These are phyloP conservation scores for Strobilomyces confusus DNA, from an alignment of 768 basidiomycete species.

Conservation along the genomic window DNA sequence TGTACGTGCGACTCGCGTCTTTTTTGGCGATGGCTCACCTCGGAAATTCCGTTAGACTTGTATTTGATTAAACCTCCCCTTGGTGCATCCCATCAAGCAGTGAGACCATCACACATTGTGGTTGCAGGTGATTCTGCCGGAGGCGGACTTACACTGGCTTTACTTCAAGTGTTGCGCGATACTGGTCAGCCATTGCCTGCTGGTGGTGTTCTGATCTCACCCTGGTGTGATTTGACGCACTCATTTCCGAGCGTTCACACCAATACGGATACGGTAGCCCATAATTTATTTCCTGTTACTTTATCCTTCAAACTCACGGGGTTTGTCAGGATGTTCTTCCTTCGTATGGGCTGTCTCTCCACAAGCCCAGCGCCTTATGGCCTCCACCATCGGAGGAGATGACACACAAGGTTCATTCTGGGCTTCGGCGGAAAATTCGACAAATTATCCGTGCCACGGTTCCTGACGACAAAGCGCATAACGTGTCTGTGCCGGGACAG, in stretches of 20 bases:
- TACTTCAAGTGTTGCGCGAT: slow-evolving; percentile 88
- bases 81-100: slow-evolving; percentile 69
- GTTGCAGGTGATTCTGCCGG: slow-evolving; percentile 93
- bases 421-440: slow-evolving; percentile 58
- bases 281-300: not conserved
- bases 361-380: slow-evolving; percentile 77
- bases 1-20: slow-evolving; percentile 44
- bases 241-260: slow-evolving; percentile 85
- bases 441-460: slow-evolving; percentile 44
- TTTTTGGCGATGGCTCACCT: not conserved
- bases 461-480: slow-evolving; percentile 6
- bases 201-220: slow-evolving; percentile 85
- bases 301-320: not conserved
- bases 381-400: slow-evolving; percentile 70
- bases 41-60: slow-evolving; percentile 50
- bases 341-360: slow-evolving; percentile 66
- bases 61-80: slow-evolving; percentile 88
- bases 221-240: slow-evolving; percentile 93
- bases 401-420: slow-evolving; percentile 51
- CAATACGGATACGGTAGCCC: slow-evolving; percentile 76
- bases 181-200: slow-evolving; percentile 76
- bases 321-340: slow-evolving; percentile 70
- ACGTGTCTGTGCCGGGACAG: not conserved
- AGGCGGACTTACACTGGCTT: slow-evolving; percentile 77
- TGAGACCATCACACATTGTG: slow-evolving; percentile 78